These are phyloP conservation scores for Urtica urens DNA, from an alignment of 306 rosid species.

Conservation along the genomic window DNA sequence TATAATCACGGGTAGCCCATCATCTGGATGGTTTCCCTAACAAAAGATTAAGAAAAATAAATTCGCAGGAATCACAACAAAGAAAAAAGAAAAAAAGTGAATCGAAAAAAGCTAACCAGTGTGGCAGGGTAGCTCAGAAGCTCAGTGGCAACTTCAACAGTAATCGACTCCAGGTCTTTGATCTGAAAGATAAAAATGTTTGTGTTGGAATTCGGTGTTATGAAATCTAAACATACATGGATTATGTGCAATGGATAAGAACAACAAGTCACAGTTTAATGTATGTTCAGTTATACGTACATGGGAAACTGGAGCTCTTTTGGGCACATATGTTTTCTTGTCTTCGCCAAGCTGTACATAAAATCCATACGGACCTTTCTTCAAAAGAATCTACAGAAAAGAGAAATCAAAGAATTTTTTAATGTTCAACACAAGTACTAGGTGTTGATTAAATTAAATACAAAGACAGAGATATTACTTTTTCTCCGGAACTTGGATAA, in stretches of 20 bases:
- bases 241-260: too few species aligned
- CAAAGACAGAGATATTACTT: constrained; percentile 32
- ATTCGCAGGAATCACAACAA: background rate
- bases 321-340: constrained; percentile 59
- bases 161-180: constrained; percentile 51
- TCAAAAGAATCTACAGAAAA: constrained; percentile 61
- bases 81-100: background rate
- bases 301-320: constrained; percentile 66
- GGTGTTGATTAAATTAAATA: constrained; percentile 1
- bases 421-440: constrained; percentile 14
- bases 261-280: too few species aligned
- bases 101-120: constrained; percentile 45
- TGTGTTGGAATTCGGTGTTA: too few species aligned
- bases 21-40: constrained; percentile 81
- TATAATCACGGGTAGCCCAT: constrained; percentile 61
- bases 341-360: constrained; percentile 97
- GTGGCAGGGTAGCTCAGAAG: constrained; percentile 67
- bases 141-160: constrained; percentile 56
- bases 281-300: constrained; percentile 43
- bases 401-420: background rate
- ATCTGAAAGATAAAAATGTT: constrained; percentile 71
- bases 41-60: constrained; percentile 15
- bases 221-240: too few species aligned
- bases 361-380: constrained; percentile 76
- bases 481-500: constrained; percentile 51